Conservation (phyloP, 805 yeast species). For the Lachancea thermotolerans region DNA sequence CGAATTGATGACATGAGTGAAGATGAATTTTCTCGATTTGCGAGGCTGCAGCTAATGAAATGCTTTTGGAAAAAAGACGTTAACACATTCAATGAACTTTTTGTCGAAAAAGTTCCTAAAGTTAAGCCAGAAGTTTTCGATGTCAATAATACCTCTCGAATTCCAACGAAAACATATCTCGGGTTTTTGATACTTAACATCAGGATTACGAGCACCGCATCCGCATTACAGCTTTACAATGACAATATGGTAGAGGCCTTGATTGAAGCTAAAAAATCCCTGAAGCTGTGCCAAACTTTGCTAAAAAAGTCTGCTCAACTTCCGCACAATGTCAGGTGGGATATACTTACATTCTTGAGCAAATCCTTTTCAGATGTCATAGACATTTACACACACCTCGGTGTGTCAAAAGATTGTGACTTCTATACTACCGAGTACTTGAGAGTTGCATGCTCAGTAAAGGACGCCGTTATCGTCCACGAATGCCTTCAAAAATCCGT, state of each 20-base stretch:
- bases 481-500: constrained; percentile 14
- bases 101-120: constrained; percentile 13
- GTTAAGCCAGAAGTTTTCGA: constrained; percentile 21
- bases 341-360: constrained; percentile 32
- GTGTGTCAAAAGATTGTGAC: constrained; percentile 52
- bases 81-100: constrained; percentile 14
- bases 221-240: constrained; percentile 15
- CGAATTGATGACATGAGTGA: constrained; percentile 3
- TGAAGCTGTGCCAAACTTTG: constrained; percentile 48
- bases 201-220: constrained; percentile 14
- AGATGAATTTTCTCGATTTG: constrained; percentile 11
- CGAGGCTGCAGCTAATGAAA: constrained; percentile 8
- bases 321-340: constrained; percentile 32
- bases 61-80: constrained; percentile 14
- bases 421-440: constrained; percentile 47
- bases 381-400: constrained; percentile 39
- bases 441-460: constrained; percentile 30
- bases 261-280: constrained; percentile 40
- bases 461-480: constrained; percentile 24
- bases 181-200: constrained; percentile 27
- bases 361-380: constrained; percentile 37
- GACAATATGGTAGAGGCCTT: constrained; percentile 21
- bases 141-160: constrained; percentile 16
- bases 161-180: constrained; percentile 19
- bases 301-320: constrained; percentile 34